A percentile compares a stretch with the other conserved stretches of the same genome.
These are phyloP conservation scores for Vishniacozyma victoriae DNA, from an alignment of 768 basidiomycete species.

Conservation along the genomic window DNA sequence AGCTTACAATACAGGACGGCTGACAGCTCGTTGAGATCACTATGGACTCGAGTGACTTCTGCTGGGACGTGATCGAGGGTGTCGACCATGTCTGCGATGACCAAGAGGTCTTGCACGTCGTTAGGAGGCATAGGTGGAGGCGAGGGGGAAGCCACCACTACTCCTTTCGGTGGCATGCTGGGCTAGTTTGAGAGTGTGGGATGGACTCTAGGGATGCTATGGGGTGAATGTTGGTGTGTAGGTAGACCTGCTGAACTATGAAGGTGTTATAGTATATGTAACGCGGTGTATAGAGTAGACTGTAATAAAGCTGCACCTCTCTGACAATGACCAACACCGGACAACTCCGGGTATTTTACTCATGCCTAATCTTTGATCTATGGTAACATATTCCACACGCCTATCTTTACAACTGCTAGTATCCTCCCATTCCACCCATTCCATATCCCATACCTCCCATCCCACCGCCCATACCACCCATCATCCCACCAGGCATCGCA, in stretches of 20 bases:
- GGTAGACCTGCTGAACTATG: too few species aligned
- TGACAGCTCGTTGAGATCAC: constrained; percentile 95
- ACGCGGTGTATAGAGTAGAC: too few species aligned
- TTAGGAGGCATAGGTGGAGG: constrained; percentile 7
- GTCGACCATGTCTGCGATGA: constrained; percentile 52
- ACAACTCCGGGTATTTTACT: too few species aligned
- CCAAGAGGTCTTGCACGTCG: constrained; percentile 38
- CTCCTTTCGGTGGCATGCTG: constrained; percentile 25
- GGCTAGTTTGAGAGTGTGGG: background rate
- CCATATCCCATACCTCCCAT: constrained; percentile 32
- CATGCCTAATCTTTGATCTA: too few species aligned
- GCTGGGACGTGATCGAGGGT: constrained; percentile 87
- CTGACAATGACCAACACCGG: too few species aligned
- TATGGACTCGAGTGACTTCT: constrained; percentile 88
- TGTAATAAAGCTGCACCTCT: too few species aligned
- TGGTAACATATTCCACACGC: too few species aligned
- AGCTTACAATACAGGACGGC: constrained; percentile 64
- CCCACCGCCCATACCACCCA: constrained; percentile 36
- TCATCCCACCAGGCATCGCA: constrained; percentile 36
- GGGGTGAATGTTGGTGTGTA: too few species aligned
- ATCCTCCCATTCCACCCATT: constrained; percentile 22
- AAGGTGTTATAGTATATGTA: too few species aligned
- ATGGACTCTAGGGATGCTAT: background rate
- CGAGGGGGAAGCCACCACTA: constrained; percentile 9
- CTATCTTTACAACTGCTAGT: too few species aligned